These are phyloP conservation scores for Enterocytospora artemiae DNA, from an alignment of 371 early-diverging fungal species.

Conservation along the genomic window DNA sequence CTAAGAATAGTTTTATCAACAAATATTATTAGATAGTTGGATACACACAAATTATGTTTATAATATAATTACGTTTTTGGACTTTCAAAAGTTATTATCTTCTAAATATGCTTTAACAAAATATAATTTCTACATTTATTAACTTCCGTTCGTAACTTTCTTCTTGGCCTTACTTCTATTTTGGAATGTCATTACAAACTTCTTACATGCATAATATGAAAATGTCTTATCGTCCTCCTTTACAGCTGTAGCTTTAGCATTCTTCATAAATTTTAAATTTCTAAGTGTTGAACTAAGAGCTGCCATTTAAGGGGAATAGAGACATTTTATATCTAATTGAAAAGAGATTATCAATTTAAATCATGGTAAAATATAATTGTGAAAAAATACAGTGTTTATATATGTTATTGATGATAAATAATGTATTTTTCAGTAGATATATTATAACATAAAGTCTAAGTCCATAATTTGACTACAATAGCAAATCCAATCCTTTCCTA, in stretches of 20 bases:
- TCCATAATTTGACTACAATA: no score
- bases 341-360: background rate
- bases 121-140: background rate
- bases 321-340: background rate
- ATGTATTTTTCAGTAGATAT: no score
- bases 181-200: background rate
- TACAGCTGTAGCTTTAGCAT: background rate
- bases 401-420: no score
- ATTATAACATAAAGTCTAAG: no score
- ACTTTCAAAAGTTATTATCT: no score
- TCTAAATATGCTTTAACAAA: background rate
- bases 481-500: no score
- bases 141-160: background rate
- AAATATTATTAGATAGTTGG: no score
- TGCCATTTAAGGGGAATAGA: background rate
- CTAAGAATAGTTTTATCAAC: no score
- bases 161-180: background rate
- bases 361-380: background rate
- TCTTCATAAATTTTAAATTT: constrained; percentile 23
- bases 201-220: constrained; percentile 12
- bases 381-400: no score
- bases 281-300: constrained; percentile 4
- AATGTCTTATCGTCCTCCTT: constrained; percentile 12
- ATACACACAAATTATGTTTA: no score
- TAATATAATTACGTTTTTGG: no score